Conservation (phyloP, 805 yeast species). For the Torulaspora maleeae region DNA sequence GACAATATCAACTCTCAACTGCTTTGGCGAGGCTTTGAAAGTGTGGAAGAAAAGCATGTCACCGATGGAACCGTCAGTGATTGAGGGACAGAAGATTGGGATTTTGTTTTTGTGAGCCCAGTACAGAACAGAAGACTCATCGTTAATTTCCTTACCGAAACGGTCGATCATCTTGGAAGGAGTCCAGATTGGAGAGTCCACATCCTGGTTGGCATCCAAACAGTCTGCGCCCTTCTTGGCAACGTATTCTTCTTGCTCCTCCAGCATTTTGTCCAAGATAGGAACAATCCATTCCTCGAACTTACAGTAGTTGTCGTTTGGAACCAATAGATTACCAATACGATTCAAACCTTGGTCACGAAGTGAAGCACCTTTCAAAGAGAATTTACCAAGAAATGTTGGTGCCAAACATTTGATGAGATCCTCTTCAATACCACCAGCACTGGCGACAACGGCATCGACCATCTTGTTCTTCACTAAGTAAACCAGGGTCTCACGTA, state of each 20-base stretch:
- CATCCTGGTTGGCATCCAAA: constrained; percentile 48
- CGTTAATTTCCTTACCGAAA: constrained; percentile 90
- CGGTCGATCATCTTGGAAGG: constrained; percentile 91
- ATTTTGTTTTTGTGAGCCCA: constrained; percentile 98
- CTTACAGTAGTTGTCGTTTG: constrained; percentile 94
- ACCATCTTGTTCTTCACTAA: constrained; percentile 93
- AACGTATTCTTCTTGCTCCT: constrained; percentile 77
- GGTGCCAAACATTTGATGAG: constrained; percentile 94
- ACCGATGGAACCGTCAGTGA: constrained; percentile 97
- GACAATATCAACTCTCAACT: constrained; percentile 85
- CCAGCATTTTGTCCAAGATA: constrained; percentile 75
- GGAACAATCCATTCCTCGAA: constrained; percentile 99
- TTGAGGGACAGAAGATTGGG: constrained; percentile 95
- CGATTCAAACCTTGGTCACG: constrained; percentile 97
- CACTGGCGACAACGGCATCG: constrained; percentile 92
- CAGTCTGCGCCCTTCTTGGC: constrained; percentile 47
- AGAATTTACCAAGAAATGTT: constrained; percentile 88
- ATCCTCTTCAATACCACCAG: constrained; percentile 98
- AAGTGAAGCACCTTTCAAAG: constrained; percentile 70
- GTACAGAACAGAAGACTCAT: constrained; percentile 87
- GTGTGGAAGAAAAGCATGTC: constrained; percentile 99
- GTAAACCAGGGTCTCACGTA: constrained; percentile 83
- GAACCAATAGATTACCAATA: constrained; percentile 94
- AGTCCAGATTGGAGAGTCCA: constrained; percentile 69
- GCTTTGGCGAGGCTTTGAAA: constrained; percentile 87